Base-by-base conservation (phyloP, 768 basidiomycete species). In the Podaxis sp. region DNA sequence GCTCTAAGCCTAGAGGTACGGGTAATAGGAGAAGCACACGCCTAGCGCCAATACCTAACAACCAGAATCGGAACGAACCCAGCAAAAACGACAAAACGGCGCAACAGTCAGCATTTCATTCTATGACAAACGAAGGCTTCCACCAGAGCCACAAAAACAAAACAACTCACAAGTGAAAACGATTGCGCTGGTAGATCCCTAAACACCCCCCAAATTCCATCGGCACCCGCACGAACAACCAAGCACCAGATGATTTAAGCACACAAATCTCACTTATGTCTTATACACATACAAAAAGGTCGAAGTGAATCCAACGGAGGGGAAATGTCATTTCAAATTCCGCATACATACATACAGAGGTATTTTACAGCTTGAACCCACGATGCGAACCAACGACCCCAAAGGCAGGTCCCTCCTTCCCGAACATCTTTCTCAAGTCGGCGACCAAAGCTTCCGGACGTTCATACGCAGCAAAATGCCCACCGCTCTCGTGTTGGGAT, bases 141-240 rank as follows among this genome's bases (percentile, higher is more conserved):
- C n/a, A 19, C 17, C n/a, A 19, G n/a, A 19, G 17, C 5, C 44
- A 59, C 19, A 15, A 2, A 39, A 17, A 46, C 6, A 17, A 24
- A 42, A 13, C 61, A 62, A 78, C 93, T 82, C 71, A 96, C 96
- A 96, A 69, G 96, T 97, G 79, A 99, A 97, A 74, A 96, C 92
- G 74, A 98, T 98, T 66, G 96, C 95, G 72, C 89, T 88, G 60
- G 96, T 93, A 83, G 93, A 96, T 68, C 96, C 96, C 95, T 96
- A 72, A 65, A 8, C 33, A 8, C 2, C 2, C 33, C 8, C 8
- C 30, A 33, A 33, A 33, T 1, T 8, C 30, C 8, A 33, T 33
- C 30, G 9, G 30, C 30, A 33, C 1, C 33, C 33, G 0, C 33
- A 33, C 33, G 33, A 9, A 8, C 33, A 8, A 8, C 33, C 7